Evolutionary conservation across 2,329 filamentous ascomycete genomes (phyloP).

Genomic region (Fusarium guadeloupense): DNA sequence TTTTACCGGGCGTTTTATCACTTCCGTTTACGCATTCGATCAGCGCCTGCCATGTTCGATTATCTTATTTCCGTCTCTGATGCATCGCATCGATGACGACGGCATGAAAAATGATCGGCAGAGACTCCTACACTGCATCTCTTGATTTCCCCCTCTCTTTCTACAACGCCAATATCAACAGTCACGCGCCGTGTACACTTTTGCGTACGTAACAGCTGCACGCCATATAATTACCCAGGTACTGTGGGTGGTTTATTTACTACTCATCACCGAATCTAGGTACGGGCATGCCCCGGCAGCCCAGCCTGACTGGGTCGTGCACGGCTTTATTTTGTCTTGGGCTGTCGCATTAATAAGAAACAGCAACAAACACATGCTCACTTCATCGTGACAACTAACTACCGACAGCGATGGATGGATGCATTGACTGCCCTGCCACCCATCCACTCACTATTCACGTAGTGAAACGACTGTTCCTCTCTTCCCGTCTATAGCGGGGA

Average conservation of each 20-base stretch:
- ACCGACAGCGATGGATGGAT: too few species aligned
- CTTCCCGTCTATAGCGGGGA: constrained; percentile 1
- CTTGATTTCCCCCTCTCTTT: constrained; percentile 27
- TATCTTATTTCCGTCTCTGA: constrained; percentile 5
- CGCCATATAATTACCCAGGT: too few species aligned
- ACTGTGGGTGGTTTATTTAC: constrained; percentile 11
- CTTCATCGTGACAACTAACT: constrained; percentile 7
- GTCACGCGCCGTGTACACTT: constrained; percentile 12
- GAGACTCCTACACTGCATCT: constrained; percentile 1
- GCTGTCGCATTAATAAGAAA: constrained; percentile 24
- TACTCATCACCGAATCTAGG: constrained; percentile 2
- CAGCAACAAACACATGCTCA: constrained; percentile 3
- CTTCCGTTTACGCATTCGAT: constrained; percentile 14
- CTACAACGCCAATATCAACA: constrained; percentile 9
- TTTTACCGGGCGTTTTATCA: constrained; percentile 26
- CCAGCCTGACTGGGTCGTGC: constrained; percentile 23
- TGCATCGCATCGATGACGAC: constrained; percentile 26
- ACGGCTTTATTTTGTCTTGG: not conserved
- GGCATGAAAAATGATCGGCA: constrained; percentile 24
- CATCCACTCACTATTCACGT: constrained; percentile 22
- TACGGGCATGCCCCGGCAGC: not conserved
- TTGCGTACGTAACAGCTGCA: constrained; percentile 33
- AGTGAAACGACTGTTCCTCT: constrained; percentile 30
- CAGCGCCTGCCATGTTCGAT: constrained; percentile 10
- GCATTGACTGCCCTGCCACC: constrained; percentile 2